Conservation (phyloP, 768 basidiomycete species). For the Mrakia hoshinonis region DNA sequence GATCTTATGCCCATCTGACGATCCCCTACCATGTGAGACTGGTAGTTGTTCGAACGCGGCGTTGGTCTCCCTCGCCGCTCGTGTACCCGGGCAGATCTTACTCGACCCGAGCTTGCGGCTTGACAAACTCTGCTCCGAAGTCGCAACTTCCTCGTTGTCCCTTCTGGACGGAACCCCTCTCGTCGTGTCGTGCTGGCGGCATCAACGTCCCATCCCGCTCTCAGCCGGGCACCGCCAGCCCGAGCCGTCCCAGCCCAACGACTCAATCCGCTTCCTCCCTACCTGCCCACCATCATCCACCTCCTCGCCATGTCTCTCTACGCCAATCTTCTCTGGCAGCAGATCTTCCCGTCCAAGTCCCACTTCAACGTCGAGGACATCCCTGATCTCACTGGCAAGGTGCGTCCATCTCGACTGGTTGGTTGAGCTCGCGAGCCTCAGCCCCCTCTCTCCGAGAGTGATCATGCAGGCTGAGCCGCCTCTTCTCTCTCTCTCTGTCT, state of each 20-base stretch:
- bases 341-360: background rate
- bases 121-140: too few species aligned
- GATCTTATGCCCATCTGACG: too few species aligned
- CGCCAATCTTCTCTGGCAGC: constrained; percentile 9
- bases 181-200: too few species aligned
- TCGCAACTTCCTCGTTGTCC: too few species aligned
- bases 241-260: too few species aligned
- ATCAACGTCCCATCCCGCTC: too few species aligned
- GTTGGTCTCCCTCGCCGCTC: background rate
- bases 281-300: background rate
- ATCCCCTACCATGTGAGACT: too few species aligned
- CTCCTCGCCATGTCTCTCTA: background rate
- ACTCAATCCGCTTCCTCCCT: background rate
- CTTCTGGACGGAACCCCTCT: too few species aligned
- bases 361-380: constrained; percentile 1
- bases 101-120: too few species aligned
- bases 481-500: background rate
- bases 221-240: too few species aligned
- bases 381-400: constrained; percentile 13
- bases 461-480: background rate
- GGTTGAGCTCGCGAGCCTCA: background rate
- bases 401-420: background rate
- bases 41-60: constrained; percentile 21
- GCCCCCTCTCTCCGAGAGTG: background rate
- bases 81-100: too few species aligned